Percentiles rank a stretch among this genome's conserved stretches.
Conservation (phyloP, 495 filamentous ascomycete genomes). For the Amniculicola lignicola region DNA sequence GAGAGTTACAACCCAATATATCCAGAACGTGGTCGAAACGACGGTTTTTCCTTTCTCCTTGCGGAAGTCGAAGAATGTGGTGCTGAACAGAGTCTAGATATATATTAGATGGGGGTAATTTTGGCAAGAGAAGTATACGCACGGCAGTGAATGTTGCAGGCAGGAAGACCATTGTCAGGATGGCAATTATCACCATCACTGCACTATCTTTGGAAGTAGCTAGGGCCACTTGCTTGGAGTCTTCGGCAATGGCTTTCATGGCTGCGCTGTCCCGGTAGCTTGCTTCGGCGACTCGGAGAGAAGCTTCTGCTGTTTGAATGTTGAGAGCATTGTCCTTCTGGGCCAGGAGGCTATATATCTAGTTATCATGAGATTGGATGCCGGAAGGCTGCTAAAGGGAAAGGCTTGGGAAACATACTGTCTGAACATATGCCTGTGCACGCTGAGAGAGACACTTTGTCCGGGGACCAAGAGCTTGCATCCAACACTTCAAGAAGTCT, state of each 20-base stretch:
- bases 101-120: background rate
- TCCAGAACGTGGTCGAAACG: slow-evolving; percentile 9
- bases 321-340: slow-evolving; percentile 16
- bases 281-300: slow-evolving; percentile 1
- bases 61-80: slow-evolving; percentile 14
- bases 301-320: slow-evolving; percentile 4
- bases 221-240: slow-evolving; percentile 9
- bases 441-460: slow-evolving; percentile 7
- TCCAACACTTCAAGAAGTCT: background rate
- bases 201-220: slow-evolving; percentile 6
- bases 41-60: background rate
- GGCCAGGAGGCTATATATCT: slow-evolving; percentile 17
- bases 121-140: background rate
- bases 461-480: background rate
- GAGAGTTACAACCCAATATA: slow-evolving; percentile 16
- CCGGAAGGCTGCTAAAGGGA: too few species aligned
- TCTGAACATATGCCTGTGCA: slow-evolving; percentile 13
- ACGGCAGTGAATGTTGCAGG: slow-evolving; percentile 20
- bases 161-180: slow-evolving; percentile 12
- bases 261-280: slow-evolving; percentile 6
- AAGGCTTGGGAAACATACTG: background rate
- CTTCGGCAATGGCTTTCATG: slow-evolving; percentile 11
- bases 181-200: slow-evolving; percentile 9
- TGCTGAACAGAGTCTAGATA: slow-evolving; percentile 22
- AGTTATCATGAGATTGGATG: background rate